Evolutionary conservation across 2,329 filamentous ascomycete genomes (phyloP).

Genomic region (Botrytis squamosa): DNA sequence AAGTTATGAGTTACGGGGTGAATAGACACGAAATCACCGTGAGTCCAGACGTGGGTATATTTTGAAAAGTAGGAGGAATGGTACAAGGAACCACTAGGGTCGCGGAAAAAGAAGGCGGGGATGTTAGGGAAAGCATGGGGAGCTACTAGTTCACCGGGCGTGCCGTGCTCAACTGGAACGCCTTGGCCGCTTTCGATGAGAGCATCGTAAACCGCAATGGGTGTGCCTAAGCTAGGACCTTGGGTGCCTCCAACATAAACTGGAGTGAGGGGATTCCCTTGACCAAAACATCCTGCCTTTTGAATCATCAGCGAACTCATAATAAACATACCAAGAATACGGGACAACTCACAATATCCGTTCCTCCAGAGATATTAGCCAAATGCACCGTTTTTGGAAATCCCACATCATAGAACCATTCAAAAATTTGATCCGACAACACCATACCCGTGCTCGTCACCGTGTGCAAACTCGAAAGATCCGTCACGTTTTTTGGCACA

Average conservation of each 20-base stretch:
- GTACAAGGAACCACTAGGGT: not conserved
- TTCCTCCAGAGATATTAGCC: not conserved
- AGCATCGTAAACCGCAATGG: not conserved
- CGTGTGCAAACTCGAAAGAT: not conserved
- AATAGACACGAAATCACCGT: not conserved
- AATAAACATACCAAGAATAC: not conserved
- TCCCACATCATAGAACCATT: not conserved
- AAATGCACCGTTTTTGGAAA: not conserved
- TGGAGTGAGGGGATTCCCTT: not conserved
- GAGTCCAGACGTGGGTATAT: not conserved
- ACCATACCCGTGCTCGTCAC: not conserved
- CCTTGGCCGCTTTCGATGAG: not conserved
- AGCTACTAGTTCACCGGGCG: not conserved
- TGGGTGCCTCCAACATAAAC: not conserved
- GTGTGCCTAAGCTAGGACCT: not conserved
- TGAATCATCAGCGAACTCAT: not conserved
- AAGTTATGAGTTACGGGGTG: not conserved
- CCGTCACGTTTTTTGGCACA: not conserved
- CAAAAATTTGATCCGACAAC: not conserved
- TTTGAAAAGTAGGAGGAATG: not conserved
- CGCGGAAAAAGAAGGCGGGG: not conserved
- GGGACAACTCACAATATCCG: not conserved
- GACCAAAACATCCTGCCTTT: not conserved
- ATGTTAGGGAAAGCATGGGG: not conserved
- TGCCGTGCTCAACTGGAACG: not conserved